phyloP scores from a whole-genome alignment of 805 yeast genomes.

The Alloascoidea hylecoeti region DNA sequence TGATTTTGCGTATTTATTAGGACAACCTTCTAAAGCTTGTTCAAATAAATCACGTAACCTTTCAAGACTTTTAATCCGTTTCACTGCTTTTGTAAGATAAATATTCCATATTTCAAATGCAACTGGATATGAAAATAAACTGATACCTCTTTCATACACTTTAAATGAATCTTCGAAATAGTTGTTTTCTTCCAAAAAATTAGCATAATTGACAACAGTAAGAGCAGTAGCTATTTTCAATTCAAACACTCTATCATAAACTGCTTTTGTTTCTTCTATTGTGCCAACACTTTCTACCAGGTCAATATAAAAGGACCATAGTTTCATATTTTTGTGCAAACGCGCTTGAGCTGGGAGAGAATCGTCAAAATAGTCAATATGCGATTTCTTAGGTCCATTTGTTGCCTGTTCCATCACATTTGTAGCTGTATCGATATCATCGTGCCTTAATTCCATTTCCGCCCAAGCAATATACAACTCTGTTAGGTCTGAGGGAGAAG shows the following conservation, averaged over 20 bases:
- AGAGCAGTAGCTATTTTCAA: constrained; percentile 58
- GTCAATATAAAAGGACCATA: constrained; percentile 70
- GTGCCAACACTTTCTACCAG: constrained; percentile 37
- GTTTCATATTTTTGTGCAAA: constrained; percentile 39
- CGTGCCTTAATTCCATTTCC: constrained; percentile 40
- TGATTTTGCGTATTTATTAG: constrained; percentile 29
- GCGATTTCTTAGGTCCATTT: constrained; percentile 20
- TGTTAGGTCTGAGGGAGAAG: constrained; percentile 46
- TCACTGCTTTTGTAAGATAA: constrained; percentile 41
- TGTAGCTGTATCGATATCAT: constrained; percentile 29
- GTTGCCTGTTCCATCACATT: constrained; percentile 27
- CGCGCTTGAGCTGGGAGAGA: constrained; percentile 39
- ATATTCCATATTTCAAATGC: constrained; percentile 60
- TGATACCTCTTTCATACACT: constrained; percentile 58
- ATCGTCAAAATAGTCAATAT: constrained; percentile 23
- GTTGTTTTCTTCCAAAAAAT: constrained; percentile 34
- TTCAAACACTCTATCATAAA: constrained; percentile 39
- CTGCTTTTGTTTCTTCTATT: constrained; percentile 20
- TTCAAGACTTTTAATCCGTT: constrained; percentile 25
- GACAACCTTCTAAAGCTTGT: constrained; percentile 39
- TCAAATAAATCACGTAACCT: constrained; percentile 66
- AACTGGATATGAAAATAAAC: constrained; percentile 42
- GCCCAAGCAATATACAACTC: constrained; percentile 68
- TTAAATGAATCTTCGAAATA: constrained; percentile 35
- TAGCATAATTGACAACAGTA: constrained; percentile 52